Evolutionary conservation across 768 basidiomycete species (phyloP).

Genomic region (Leccinum fibrillosum): DNA sequence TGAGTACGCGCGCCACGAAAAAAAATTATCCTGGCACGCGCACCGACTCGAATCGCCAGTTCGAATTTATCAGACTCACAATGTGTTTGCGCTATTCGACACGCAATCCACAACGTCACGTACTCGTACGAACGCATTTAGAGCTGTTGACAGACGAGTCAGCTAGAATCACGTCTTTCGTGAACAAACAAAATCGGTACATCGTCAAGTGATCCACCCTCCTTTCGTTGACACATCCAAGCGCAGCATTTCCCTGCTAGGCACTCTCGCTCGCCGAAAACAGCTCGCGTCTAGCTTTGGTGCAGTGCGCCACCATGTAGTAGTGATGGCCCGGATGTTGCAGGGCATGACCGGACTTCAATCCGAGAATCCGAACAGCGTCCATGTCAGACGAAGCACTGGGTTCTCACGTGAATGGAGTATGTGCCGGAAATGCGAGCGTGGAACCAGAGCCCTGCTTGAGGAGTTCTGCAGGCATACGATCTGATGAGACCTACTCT

Average conservation of each 20-base stretch:
- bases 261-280: constrained; percentile 35
- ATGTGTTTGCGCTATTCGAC: constrained; percentile 75
- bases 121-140: constrained; percentile 93
- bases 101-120: constrained; percentile 86
- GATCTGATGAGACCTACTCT: constrained; percentile 60
- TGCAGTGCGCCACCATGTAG: constrained; percentile 85
- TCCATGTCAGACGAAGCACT: constrained; percentile 49
- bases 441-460: constrained; percentile 68
- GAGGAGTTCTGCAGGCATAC: constrained; percentile 85
- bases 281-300: constrained; percentile 58
- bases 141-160: constrained; percentile 47
- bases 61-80: constrained; percentile 67
- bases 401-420: constrained; percentile 15
- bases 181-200: constrained; percentile 33
- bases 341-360: constrained; percentile 78
- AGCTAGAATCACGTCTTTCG: no score
- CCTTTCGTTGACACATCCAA: constrained; percentile 84
- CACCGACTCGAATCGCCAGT: constrained; percentile 72
- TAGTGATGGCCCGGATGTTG: constrained; percentile 88
- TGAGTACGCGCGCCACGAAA: background rate
- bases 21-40: background rate
- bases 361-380: constrained; percentile 55
- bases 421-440: constrained; percentile 48
- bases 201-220: constrained; percentile 87
- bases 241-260: constrained; percentile 44